Evolutionary conservation across 805 yeast genomes (phyloP).

Genomic region (Saccharomyces kudriavzevii): DNA sequence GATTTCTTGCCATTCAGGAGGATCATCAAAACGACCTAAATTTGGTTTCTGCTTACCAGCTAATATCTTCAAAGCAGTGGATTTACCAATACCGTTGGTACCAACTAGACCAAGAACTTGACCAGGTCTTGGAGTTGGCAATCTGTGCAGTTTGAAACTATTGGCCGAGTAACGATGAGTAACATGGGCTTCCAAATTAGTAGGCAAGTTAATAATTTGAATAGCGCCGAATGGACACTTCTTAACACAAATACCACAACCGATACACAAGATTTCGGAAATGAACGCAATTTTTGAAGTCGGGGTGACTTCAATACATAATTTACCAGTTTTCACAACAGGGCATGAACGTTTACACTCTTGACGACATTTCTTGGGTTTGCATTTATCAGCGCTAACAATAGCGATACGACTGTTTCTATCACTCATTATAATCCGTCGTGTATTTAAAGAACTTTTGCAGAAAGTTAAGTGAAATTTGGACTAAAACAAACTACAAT

Average conservation of each 20-base stretch:
- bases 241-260: constrained; percentile 99
- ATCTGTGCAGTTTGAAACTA: constrained; percentile 91
- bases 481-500: not conserved
- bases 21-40: constrained; percentile 86
- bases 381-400: constrained; percentile 88
- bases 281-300: constrained; percentile 87
- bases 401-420: constrained; percentile 85
- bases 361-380: constrained; percentile 97
- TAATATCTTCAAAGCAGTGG: constrained; percentile 91
- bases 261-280: constrained; percentile 89
- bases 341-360: constrained; percentile 97
- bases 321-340: constrained; percentile 93
- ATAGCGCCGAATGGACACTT: constrained; percentile 98
- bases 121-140: constrained; percentile 98
- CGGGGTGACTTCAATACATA: constrained; percentile 94
- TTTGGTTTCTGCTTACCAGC: constrained; percentile 98
- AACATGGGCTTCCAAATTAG: constrained; percentile 84
- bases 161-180: constrained; percentile 97
- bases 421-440: constrained; percentile 25
- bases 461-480: not conserved
- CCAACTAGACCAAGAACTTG: constrained; percentile 97
- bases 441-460: not conserved
- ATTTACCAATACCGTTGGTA: constrained; percentile 98
- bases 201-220: constrained; percentile 90
- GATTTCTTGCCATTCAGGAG: constrained; percentile 96